A percentile compares a stretch with the other conserved stretches of the same genome.
These are phyloP conservation scores for Auxenochlorella pyrenoidosa DNA, from an alignment of 139 green algal species.

Conservation along the genomic window DNA sequence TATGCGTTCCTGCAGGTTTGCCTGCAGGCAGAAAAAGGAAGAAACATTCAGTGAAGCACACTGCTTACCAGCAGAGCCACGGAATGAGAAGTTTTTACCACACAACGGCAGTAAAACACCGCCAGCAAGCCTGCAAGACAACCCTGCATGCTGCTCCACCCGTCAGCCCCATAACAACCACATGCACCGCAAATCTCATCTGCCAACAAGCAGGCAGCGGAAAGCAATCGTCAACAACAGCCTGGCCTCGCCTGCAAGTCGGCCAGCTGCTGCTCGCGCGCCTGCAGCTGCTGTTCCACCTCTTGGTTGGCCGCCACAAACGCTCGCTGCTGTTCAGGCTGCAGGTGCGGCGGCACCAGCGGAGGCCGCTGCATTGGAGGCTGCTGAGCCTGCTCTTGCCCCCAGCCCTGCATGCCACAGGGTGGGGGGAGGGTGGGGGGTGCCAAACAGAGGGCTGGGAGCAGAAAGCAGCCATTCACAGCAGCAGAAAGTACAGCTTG, in stretches of 20 bases:
- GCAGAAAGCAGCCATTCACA: too few relatives aligned
- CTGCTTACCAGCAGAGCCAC: neutral
- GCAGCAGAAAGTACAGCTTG: too few relatives aligned
- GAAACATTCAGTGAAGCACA: neutral
- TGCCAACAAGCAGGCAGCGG: too few relatives aligned
- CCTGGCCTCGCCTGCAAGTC: neutral
- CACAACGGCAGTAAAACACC: too few relatives aligned
- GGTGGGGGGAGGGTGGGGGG: neutral
- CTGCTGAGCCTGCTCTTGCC: neutral
- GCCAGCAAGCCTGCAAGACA: neutral
- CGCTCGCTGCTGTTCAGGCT: neutral
- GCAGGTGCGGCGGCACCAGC: neutral
- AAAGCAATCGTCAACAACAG: neutral
- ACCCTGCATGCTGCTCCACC: neutral
- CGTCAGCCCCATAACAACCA: too few relatives aligned
- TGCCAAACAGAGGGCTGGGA: too few relatives aligned
- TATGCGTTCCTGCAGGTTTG: slow-evolving; percentile 1
- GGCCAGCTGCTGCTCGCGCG: neutral
- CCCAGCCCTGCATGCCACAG: neutral
- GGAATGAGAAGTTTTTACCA: too few relatives aligned
- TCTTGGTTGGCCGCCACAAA: slow-evolving; percentile 20
- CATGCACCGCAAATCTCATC: neutral
- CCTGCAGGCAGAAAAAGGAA: neutral
- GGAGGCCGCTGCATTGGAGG: neutral
- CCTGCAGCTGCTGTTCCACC: neutral